A percentile compares a stretch with the other conserved stretches of the same genome.
Conservation (phyloP, 495 filamentous ascomycete species). For the Amniculicola lignicola region DNA sequence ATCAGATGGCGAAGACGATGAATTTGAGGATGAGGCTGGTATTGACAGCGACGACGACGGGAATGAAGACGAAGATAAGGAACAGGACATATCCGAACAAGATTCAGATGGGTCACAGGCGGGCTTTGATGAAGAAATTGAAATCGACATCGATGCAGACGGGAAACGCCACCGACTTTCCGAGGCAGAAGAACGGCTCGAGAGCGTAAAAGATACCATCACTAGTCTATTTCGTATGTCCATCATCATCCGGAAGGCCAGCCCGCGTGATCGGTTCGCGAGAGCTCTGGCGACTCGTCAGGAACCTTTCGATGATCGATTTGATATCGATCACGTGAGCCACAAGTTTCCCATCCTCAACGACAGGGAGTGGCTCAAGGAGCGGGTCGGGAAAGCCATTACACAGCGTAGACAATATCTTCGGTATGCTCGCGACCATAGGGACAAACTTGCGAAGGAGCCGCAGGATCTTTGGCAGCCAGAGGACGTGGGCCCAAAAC, state of each 20-base stretch:
- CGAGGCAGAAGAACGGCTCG: conserved; percentile 27
- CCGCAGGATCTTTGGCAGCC: not conserved
- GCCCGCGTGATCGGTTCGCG: conserved; percentile 27
- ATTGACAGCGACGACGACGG: not conserved
- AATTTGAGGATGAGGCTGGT: not conserved
- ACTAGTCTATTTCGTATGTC: conserved; percentile 28
- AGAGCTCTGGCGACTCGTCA: conserved; percentile 11
- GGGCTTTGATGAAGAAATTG: too few species aligned
- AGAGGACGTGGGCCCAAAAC: not conserved
- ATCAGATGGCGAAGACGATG: not conserved
- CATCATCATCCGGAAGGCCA: conserved; percentile 30
- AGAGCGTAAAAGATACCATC: conserved; percentile 15
- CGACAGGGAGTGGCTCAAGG: conserved; percentile 14
- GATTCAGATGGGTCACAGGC: not conserved
- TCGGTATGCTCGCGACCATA: conserved; percentile 24
- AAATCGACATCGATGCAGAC: not conserved
- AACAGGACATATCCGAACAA: not conserved
- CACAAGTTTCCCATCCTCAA: conserved; percentile 28
- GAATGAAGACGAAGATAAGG: not conserved
- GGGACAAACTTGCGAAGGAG: conserved; percentile 7
- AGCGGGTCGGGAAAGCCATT: conserved; percentile 21
- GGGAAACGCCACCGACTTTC: not conserved
- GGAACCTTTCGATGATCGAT: conserved; percentile 21
- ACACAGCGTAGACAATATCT: conserved; percentile 27
- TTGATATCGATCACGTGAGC: conserved; percentile 32